Conservation (phyloP, 129 eudicot species). For the Lonicera japonica region DNA sequence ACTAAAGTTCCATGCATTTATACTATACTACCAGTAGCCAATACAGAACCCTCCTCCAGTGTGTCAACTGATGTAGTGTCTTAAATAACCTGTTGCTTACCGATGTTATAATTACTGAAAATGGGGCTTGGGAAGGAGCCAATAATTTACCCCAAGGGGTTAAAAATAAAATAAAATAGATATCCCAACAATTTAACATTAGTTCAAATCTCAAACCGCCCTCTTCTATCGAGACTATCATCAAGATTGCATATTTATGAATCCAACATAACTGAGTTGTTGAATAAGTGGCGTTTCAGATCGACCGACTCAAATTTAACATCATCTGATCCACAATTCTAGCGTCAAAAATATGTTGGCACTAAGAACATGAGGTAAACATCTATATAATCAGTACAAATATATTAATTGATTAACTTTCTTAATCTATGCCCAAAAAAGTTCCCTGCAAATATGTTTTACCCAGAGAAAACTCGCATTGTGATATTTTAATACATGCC, state of each 20-base stretch:
- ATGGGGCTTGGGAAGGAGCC: neutral
- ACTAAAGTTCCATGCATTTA: too few relatives aligned
- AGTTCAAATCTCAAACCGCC: neutral
- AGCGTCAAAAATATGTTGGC: constrained; percentile 7
- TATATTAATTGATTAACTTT: neutral
- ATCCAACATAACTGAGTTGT: neutral
- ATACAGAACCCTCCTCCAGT: neutral
- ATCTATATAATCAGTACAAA: neutral
- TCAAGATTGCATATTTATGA: neutral
- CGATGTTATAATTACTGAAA: too few relatives aligned
- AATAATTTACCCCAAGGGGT: neutral
- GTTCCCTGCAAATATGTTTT: neutral
- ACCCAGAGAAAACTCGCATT: neutral
- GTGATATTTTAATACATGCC: neutral
- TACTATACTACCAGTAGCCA: neutral
- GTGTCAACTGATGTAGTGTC: neutral
- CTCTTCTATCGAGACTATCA: neutral
- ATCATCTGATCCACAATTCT: constrained; percentile 24
- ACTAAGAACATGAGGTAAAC: constrained; percentile 17
- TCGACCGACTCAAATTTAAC: neutral
- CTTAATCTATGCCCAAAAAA: neutral
- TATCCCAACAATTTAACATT: neutral
- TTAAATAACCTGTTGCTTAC: too few relatives aligned
- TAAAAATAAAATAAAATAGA: neutral
- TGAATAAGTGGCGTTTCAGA: neutral